phyloP scores from a whole-genome alignment of 1,284 basidiomycete genomes.

The Mycosarcoma mackinlayi region DNA sequence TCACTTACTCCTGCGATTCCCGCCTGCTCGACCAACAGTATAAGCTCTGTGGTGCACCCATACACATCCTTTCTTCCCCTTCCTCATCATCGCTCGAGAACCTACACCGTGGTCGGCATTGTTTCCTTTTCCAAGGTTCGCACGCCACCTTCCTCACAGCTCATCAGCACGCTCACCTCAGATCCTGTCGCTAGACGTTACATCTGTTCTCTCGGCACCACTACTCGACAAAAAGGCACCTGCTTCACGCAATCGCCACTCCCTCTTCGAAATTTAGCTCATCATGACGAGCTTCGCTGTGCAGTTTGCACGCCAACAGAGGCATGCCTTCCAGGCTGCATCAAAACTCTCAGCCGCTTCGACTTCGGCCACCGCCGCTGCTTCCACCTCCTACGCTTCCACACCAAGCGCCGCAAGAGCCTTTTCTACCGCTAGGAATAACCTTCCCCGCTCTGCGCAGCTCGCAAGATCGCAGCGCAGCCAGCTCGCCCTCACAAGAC shows the following conservation, averaged over 20 bases:
- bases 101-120: no score
- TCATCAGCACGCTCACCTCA: no score
- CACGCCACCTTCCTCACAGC: not conserved
- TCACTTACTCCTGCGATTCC: not conserved
- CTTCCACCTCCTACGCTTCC: conserved; percentile 34
- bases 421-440: conserved; percentile 47
- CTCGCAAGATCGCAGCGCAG: conserved; percentile 35
- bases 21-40: not conserved
- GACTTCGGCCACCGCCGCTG: conserved; percentile 18
- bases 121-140: no score
- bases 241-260: conserved; percentile 7
- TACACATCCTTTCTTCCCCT: not conserved
- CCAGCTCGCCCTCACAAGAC: conserved; percentile 46
- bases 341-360: conserved; percentile 34
- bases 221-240: conserved; percentile 3
- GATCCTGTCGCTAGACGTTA: no score
- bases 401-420: conserved; percentile 35
- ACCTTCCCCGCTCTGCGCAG: conserved; percentile 39
- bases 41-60: not conserved
- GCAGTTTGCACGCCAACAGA: conserved; percentile 51
- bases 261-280: not conserved
- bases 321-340: conserved; percentile 46
- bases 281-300: conserved; percentile 50
- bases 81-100: no score
- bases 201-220: not conserved